Percentiles rank a stretch among this genome's conserved stretches.
Evolutionary conservation across 148 eudicot species (phyloP).

Genomic region (Vaccinium corymbosum): DNA sequence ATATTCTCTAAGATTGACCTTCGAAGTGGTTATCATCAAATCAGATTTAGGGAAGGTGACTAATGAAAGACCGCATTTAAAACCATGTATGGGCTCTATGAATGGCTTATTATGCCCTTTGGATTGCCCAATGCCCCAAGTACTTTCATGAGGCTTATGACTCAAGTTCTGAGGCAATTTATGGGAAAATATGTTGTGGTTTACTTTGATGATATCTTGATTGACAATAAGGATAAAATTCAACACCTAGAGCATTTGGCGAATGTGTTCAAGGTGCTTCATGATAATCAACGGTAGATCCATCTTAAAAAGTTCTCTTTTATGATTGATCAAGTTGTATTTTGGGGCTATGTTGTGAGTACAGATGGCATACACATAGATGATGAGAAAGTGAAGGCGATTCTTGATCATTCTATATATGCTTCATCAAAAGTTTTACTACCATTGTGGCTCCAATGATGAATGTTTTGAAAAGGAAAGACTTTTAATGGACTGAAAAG

Average conservation of each 20-base stretch:
- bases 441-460: neutral
- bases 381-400: neutral
- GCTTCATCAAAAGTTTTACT: neutral
- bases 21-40: neutral
- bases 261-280: too few species aligned
- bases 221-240: too few species aligned
- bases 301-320: neutral
- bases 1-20: neutral
- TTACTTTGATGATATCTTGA: too few species aligned
- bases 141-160: constrained; percentile 3
- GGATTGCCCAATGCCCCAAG: neutral
- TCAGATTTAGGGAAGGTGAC: neutral
- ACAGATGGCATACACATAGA: neutral
- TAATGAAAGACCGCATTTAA: neutral
- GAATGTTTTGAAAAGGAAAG: neutral
- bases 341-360: neutral
- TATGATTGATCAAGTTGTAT: neutral
- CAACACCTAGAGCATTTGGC: too few species aligned
- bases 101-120: neutral
- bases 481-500: neutral
- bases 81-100: neutral
- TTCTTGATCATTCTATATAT: neutral
- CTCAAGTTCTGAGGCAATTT: neutral
- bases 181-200: neutral
- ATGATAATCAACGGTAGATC: too few species aligned